Conservation (phyloP, 805 yeast species). For the Kluyveromyces aestuarii region DNA sequence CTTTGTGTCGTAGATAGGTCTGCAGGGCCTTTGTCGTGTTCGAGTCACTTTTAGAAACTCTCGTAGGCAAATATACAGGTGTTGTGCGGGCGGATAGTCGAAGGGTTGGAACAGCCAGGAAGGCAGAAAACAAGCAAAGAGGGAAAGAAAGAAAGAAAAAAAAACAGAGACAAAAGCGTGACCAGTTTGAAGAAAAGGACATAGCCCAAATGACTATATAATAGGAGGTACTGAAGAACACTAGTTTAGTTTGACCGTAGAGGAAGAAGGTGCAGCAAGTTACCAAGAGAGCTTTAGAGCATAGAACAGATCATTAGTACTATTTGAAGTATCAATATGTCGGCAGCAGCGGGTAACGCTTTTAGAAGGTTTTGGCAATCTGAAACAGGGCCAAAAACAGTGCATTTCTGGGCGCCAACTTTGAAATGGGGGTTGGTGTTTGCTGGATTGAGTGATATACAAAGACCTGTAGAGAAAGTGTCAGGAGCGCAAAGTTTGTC, state of each 20-base stretch:
- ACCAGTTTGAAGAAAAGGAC: neutral
- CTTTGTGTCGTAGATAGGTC: no score
- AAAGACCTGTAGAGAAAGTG: slow-evolving; percentile 85
- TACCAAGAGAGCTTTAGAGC: neutral
- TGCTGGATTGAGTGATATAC: slow-evolving; percentile 82
- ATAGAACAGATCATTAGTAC: neutral
- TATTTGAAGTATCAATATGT: slow-evolving; percentile 5
- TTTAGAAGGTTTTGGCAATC: slow-evolving; percentile 69
- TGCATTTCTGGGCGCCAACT: slow-evolving; percentile 88
- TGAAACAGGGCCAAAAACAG: slow-evolving; percentile 94
- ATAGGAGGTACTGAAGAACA: neutral
- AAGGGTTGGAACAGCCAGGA: no score
- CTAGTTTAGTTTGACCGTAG: neutral
- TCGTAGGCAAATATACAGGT: no score
- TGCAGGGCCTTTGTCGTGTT: no score
- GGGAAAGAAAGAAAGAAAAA: neutral
- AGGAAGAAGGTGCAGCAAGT: no score
- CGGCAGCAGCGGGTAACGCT: slow-evolving; percentile 15
- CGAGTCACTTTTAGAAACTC: no score
- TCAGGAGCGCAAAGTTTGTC: slow-evolving; percentile 68
- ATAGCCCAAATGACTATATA: no score
- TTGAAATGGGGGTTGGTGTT: slow-evolving; percentile 80
- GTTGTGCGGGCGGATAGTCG: no score
- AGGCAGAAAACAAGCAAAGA: no score
- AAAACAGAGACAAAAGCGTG: neutral